Base-by-base conservation (phyloP, 345 rosid genomes). In the Ceriops tagal region DNA sequence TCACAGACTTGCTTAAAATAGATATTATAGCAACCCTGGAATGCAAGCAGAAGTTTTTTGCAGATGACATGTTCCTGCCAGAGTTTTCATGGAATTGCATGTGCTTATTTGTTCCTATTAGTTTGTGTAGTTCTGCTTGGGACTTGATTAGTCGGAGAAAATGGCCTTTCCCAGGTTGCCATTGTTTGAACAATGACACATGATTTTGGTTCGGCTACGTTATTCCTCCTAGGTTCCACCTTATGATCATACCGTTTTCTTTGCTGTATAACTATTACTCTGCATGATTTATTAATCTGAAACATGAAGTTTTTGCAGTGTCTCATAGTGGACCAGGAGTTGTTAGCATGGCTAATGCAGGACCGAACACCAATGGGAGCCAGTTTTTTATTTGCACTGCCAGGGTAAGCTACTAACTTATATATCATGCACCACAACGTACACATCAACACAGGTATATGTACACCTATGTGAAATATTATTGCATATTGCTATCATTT, bases 311-410 rank as follows among this genome's bases (percentile, higher is more conserved):
- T 43, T 22, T 65, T 81, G 84, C 96, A 96, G 99, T 96, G 77
- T 46, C 90, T 10, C 99, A 96, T 78, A 72, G 49, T 18, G 99
- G 97, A 79, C 97, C 99, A 68, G 99, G 99, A 75, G 81, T 96
- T 71, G 67, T 90, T 64, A 92, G 99, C 69, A 96, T 96, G 99
- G 99, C 98, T 65, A 96, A 96, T 85, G 98, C 98, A 64, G 98
- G 99, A 62, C 98, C 99, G 35, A 92, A 96, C 80, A 96, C 99
- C 67, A 96, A 96, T 57, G 98, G 99, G 37, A 96, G 99, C 76
- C 98, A 96, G 69, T 92, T 96, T 78, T 96, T 96, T 71, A 90
- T 96, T 74, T 92, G 99, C 86, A 96, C 98, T 32, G 96, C 92
- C 66, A 88, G 86, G 97, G 99, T 96, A 89, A 57, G 67, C 59